These are phyloP conservation scores for Pichia cactophila DNA, from an alignment of 1,139 yeast species.

Conservation along the genomic window DNA sequence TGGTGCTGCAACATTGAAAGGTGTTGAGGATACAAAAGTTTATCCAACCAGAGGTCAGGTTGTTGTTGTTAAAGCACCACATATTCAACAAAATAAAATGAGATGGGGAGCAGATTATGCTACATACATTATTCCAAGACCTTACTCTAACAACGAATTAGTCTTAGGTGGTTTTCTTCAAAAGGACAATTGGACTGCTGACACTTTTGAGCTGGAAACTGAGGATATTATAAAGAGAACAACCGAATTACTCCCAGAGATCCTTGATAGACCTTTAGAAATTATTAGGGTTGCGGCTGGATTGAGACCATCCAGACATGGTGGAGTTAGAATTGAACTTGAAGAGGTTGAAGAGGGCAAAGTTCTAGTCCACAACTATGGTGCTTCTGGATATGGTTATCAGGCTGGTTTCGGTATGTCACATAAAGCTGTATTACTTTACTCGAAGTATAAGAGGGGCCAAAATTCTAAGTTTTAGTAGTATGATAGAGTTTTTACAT, in stretches of 20 bases:
- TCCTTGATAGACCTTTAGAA: constrained; percentile 38
- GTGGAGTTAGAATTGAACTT: constrained; percentile 58
- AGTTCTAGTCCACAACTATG: constrained; percentile 55
- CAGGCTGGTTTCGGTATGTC: constrained; percentile 70
- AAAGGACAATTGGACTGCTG: constrained; percentile 48
- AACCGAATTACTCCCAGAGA: constrained; percentile 44
- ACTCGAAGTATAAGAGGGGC: constrained; percentile 12
- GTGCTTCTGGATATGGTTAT: constrained; percentile 73
- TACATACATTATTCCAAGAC: constrained; percentile 65
- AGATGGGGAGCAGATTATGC: constrained; percentile 49
- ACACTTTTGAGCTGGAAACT: constrained; percentile 46
- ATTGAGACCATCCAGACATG: constrained; percentile 60
- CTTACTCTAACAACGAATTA: constrained; percentile 51
- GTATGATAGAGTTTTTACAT: background rate
- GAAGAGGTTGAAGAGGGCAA: constrained; percentile 36
- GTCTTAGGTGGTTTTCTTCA: constrained; percentile 65
- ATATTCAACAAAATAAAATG: constrained; percentile 39
- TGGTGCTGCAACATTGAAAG: constrained; percentile 51
- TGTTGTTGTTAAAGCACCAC: constrained; percentile 53
- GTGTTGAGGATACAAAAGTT: constrained; percentile 46
- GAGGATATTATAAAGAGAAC: constrained; percentile 54
- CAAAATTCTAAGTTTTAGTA: constrained; percentile 5
- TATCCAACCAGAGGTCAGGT: constrained; percentile 69
- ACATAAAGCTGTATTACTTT: constrained; percentile 34
- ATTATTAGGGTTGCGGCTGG: constrained; percentile 59